phyloP scores from a whole-genome alignment of 2,329 filamentous ascomycete genomes.

The Hawksworthiomyces lignivorus region DNA sequence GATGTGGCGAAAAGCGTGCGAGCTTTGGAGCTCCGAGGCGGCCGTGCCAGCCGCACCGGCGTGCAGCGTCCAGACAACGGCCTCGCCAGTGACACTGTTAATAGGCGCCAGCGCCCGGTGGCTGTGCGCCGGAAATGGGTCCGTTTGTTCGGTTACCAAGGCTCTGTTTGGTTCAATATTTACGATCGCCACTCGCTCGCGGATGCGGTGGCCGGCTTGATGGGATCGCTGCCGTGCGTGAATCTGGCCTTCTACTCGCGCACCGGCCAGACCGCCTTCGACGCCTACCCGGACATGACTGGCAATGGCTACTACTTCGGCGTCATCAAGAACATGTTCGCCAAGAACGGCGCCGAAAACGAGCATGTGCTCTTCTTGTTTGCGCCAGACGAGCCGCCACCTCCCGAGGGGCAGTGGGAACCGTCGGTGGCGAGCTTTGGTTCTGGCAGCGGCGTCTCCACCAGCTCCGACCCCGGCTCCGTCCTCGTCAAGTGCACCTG shows the following conservation, averaged over 20 bases:
- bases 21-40: too few relatives aligned
- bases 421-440: background rate
- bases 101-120: too few relatives aligned
- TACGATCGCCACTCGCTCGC: background rate
- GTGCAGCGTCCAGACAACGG: too few relatives aligned
- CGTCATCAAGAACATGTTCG: background rate
- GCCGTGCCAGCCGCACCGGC: too few relatives aligned
- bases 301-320: background rate
- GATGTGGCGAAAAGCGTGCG: too few relatives aligned
- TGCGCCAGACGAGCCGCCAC: conserved; percentile 1
- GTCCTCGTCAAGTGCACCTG: conserved; percentile 4
- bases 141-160: conserved; percentile 11
- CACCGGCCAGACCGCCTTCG: background rate
- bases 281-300: background rate
- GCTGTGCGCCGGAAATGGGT: conserved; percentile 4
- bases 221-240: background rate
- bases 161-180: conserved; percentile 10
- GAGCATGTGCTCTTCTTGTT: conserved; percentile 5
- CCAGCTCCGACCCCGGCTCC: background rate
- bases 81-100: too few relatives aligned
- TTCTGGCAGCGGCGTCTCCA: background rate
- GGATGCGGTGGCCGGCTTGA: conserved; percentile 10
- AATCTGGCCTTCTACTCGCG: conserved; percentile 4
- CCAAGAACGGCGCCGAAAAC: background rate
- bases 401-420: background rate